Percentiles rank a stretch among this genome's conserved stretches.
These are phyloP conservation scores for Trichophyton simii DNA, from an alignment of 2,329 filamentous ascomycete species.

Conservation along the genomic window DNA sequence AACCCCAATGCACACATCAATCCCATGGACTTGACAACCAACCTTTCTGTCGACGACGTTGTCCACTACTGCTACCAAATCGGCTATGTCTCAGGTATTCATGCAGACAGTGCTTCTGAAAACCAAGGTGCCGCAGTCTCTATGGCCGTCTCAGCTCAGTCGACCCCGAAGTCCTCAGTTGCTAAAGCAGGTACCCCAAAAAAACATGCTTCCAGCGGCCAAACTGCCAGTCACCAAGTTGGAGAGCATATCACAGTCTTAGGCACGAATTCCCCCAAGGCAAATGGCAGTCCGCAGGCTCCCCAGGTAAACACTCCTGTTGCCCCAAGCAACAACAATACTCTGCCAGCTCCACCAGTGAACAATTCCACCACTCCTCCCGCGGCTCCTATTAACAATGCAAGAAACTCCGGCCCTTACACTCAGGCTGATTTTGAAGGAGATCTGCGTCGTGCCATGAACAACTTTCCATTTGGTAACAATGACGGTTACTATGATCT, in stretches of 20 bases:
- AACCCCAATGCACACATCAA: constrained; percentile 13
- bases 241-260: no score
- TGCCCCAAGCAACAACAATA: neutral
- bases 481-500: constrained; percentile 15
- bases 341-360: neutral
- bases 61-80: constrained; percentile 21
- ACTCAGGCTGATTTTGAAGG: constrained; percentile 7
- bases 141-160: constrained; percentile 20
- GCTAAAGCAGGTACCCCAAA: constrained; percentile 9
- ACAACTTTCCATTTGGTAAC: constrained; percentile 5
- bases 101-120: constrained; percentile 6
- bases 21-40: constrained; percentile 19
- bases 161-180: constrained; percentile 6
- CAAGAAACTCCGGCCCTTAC: constrained; percentile 2
- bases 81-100: constrained; percentile 19
- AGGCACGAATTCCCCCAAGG: neutral
- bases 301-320: neutral
- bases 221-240: neutral
- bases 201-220: constrained; percentile 13
- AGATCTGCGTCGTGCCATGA: constrained; percentile 10
- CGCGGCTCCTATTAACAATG: neutral
- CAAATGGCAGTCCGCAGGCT: neutral
- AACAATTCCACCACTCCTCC: neutral
- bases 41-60: constrained; percentile 23
- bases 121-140: constrained; percentile 13